phyloP scores from a whole-genome alignment of 2,329 filamentous ascomycete species.

The Pseudogymnoascus sp. region DNA sequence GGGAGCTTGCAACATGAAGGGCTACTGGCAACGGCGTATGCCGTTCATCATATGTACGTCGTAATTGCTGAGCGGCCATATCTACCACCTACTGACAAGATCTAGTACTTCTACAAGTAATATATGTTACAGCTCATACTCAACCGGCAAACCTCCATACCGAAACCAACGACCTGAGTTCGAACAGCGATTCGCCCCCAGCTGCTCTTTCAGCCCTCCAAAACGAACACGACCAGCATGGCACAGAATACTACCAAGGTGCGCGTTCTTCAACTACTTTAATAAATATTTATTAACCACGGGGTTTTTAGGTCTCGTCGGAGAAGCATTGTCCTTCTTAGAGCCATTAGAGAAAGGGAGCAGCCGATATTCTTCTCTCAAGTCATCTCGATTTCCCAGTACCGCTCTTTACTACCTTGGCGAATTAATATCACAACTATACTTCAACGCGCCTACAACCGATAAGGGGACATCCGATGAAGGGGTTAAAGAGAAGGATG shows the following conservation, averaged over 20 bases:
- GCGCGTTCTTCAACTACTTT: not conserved
- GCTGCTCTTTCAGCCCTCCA: constrained; percentile 20
- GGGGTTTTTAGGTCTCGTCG: constrained; percentile 23
- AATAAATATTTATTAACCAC: not conserved
- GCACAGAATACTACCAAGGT: constrained; percentile 13
- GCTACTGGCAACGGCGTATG: constrained; percentile 23
- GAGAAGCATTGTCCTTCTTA: constrained; percentile 30
- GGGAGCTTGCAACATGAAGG: constrained; percentile 24
- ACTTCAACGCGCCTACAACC: constrained; percentile 51
- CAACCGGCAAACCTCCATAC: not conserved
- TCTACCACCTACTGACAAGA: not conserved
- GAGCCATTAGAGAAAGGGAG: constrained; percentile 25
- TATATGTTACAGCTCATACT: constrained; percentile 18
- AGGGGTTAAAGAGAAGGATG: constrained; percentile 10
- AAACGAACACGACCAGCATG: constrained; percentile 19
- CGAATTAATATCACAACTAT: constrained; percentile 54
- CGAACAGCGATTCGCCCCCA: not conserved
- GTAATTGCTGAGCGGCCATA: not conserved
- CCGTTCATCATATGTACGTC: constrained; percentile 27
- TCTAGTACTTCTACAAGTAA: constrained; percentile 19
- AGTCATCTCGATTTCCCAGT: constrained; percentile 51
- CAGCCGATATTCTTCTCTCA: constrained; percentile 29
- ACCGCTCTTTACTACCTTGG: constrained; percentile 53
- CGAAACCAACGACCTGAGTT: not conserved
- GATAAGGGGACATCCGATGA: constrained; percentile 13